Conservation (phyloP, 164 flowering plant species). For the Cinnamomum chago region DNA sequence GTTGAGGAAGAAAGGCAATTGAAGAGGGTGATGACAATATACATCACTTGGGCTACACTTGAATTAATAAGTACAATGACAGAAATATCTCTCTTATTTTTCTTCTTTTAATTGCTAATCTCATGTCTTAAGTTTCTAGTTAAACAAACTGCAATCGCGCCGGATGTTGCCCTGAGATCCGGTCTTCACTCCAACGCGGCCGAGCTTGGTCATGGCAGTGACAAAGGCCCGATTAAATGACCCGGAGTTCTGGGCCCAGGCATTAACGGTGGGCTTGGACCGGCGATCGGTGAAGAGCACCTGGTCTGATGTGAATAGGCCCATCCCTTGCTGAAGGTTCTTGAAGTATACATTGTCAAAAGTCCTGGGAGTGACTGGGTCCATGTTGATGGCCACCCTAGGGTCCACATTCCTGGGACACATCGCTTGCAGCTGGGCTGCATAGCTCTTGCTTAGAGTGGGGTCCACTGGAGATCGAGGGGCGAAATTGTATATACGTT, state of each 20-base stretch:
- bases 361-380: slow-evolving; percentile 56
- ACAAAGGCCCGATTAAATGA: slow-evolving; percentile 57
- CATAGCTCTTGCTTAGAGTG: slow-evolving; percentile 44
- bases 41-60: background rate
- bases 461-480: slow-evolving; percentile 41
- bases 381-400: slow-evolving; percentile 68
- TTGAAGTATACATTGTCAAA: slow-evolving; percentile 78
- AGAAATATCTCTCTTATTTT: background rate
- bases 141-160: slow-evolving; percentile 28
- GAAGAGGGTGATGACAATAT: background rate
- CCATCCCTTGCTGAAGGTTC: slow-evolving; percentile 64
- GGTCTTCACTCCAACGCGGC: slow-evolving; percentile 66
- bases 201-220: slow-evolving; percentile 72
- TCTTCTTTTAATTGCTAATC: background rate
- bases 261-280: slow-evolving; percentile 51
- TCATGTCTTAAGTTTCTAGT: slow-evolving; percentile 12
- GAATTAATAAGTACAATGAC: background rate
- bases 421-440: slow-evolving; percentile 37
- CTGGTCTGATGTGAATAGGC: slow-evolving; percentile 84
- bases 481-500: slow-evolving; percentile 54
- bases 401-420: slow-evolving; percentile 84
- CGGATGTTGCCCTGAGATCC: slow-evolving; percentile 51
- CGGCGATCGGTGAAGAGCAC: slow-evolving; percentile 52
- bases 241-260: slow-evolving; percentile 43
- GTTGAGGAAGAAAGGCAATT: no score